Conservation (phyloP, 2,329 filamentous ascomycete species). For the Pseudogymnoascus sp. region DNA sequence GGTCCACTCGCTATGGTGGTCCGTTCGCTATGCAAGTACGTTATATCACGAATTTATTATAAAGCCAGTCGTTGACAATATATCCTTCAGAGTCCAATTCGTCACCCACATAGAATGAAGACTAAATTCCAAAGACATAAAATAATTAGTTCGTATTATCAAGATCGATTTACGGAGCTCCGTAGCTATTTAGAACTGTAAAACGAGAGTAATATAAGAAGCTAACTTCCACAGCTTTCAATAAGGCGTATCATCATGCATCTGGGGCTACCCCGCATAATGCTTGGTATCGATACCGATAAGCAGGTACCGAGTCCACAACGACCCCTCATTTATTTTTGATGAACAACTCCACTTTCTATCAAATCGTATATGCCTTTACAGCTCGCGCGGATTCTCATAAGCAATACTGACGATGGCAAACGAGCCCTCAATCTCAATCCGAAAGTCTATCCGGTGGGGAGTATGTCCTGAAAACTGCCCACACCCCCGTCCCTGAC, state of each 20-base stretch:
- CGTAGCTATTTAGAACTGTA: neutral
- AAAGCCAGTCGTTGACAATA: neutral
- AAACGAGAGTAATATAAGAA: neutral
- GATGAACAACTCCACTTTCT: neutral
- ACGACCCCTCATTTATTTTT: neutral
- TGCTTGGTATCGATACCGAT: neutral
- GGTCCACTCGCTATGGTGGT: no score
- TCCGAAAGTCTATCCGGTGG: constrained; percentile 11
- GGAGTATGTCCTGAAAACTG: constrained; percentile 3
- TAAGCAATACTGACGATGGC: neutral
- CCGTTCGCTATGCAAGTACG: no score
- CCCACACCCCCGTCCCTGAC: neutral
- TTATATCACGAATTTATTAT: neutral
- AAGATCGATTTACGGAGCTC: neutral
- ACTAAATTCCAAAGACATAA: neutral
- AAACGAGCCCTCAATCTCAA: constrained; percentile 9
- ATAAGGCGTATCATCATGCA: neutral
- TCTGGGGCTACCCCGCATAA: neutral
- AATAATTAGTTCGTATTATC: neutral
- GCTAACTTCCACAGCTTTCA: neutral
- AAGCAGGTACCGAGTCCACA: neutral
- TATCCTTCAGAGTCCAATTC: neutral
- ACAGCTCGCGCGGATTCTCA: neutral
- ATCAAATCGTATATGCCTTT: neutral
- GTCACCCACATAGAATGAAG: neutral